Conservation (phyloP, 1,284 basidiomycete genomes). For the Malassezia psittaci region DNA sequence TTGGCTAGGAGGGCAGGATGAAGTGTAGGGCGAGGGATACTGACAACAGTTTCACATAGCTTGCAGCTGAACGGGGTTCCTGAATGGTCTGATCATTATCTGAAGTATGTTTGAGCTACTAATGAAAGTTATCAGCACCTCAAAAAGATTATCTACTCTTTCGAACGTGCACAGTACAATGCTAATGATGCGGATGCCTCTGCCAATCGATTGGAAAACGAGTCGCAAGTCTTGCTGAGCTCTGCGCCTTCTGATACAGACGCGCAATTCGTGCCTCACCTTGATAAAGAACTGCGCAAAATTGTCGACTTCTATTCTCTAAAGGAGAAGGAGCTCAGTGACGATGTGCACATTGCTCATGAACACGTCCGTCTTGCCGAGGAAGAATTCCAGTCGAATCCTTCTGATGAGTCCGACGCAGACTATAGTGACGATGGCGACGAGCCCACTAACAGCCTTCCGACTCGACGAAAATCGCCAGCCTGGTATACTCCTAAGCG, state of each 20-base stretch:
- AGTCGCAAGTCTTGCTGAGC: constrained; percentile 30
- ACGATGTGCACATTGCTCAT: constrained; percentile 24
- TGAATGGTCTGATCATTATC: constrained; percentile 90
- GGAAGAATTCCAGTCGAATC: constrained; percentile 18
- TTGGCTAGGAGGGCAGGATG: constrained; percentile 2
- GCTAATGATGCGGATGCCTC: not conserved
- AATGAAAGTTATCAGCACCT: constrained; percentile 38
- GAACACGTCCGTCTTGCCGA: constrained; percentile 33
- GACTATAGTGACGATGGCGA: constrained; percentile 55
- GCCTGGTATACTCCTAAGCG: constrained; percentile 2
- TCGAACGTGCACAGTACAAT: constrained; percentile 24
- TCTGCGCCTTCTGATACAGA: constrained; percentile 33
- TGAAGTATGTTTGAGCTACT: constrained; percentile 47
- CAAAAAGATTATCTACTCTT: constrained; percentile 44
- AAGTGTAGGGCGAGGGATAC: constrained; percentile 9
- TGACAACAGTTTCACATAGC: constrained; percentile 53
- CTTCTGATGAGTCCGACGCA: constrained; percentile 57
- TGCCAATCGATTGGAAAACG: constrained; percentile 31
- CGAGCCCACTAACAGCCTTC: constrained; percentile 20
- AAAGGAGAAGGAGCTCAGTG: constrained; percentile 53
- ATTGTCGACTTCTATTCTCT: constrained; percentile 67
- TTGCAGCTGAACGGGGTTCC: constrained; percentile 86
- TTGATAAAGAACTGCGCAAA: constrained; percentile 76
- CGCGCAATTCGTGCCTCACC: constrained; percentile 50
- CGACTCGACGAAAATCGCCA: not conserved